Base-by-base conservation (phyloP, 768 basidiomycete species). In the Mycena vulgaris region DNA sequence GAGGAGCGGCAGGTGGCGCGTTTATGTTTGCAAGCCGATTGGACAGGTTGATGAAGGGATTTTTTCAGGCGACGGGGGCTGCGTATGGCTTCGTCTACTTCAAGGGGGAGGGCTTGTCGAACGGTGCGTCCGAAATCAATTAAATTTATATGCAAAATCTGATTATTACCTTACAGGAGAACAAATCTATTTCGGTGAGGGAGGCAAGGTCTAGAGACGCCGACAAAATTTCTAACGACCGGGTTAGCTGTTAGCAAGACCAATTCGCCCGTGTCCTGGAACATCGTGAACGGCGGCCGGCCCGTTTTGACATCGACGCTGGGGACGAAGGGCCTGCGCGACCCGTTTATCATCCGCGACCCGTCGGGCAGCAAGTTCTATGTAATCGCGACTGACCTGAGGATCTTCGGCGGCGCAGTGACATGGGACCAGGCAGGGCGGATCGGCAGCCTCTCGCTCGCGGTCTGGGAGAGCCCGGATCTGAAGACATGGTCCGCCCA, bases 271-370 rank as follows among this genome's bases (percentile, higher is more conserved):
- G 64, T 71, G 5, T 63, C 62, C 2, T 63, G 62, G 62, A 63
- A 52, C 27, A 10, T 55, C n/a, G 69, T 75, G 13, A 73, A 75
- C 48, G 71, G 71, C 16, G 71, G 74, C 11, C 49, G 47, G 25
- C 69, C 71, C 9, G 74, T 70, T 9, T 62, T 75, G 31, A 75
- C 42, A 6, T 75, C 74, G 17, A 75, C 74, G 17, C 52, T 75
- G 5, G 74, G 74, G 5, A 72, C 71, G 4, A 72, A 70, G 30
- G 74, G 74, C 6, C 40, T 75, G 45, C 47, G 74, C 23, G 74
- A 73, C 35, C 74, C 74, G 5, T 75, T 68, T 42, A 72, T 75
- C 53, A 75, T 75, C 47, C 71, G 68, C 45, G 65, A 70, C 56
- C 74, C 74, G 19, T 49, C 60, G 13, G 60, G 71, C 28, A 51